Evolutionary conservation across 768 basidiomycete species (phyloP), one percentile per base, ranked within the genome.

Genomic region (Calocybe indica): DNA sequence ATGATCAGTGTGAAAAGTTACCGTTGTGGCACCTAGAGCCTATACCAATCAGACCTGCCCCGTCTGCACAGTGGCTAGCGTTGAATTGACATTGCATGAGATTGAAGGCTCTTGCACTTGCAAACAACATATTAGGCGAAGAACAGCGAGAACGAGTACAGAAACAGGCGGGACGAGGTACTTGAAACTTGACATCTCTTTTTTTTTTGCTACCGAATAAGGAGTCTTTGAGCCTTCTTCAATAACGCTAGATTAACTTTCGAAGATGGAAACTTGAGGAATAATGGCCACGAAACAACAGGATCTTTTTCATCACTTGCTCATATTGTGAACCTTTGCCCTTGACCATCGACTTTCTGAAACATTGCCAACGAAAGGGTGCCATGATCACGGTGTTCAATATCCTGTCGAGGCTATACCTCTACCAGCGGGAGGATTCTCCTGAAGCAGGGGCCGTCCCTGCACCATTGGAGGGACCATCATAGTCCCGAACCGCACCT

Each of bases 341-440:
- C 72, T 72, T 67, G 64, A 60, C 59, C 63, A 63, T 64, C 53
- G 59, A 54, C 55, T 58, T 52, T 50, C 59, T 59, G 58, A 50
- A 50, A 49, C 38, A 55, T 57, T 56, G 56, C 50, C 51, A 52
- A 56, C 55, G 55, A 56, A 50, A 47, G 51, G 48, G 62, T 22
- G 22, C 63, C 62, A 60, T 59, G 61, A 32, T 47, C 37, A 51
- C 45, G 40, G 52, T 43, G 40, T 37, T 43, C 48, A 50, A 50
- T 44, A 34, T 8, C 36, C 30, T 37, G 37, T 45, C 12, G 34
- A 10, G 29, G 45, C 44, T 38, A 59, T 48, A 40, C 54, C 61
- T 75, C 80, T 71, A 87, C 84, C 85, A 87, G 58, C 84, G 82
- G 42, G 71, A 44, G 69, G 52, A 28, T 70, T 69, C 29, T 66